Conservation (phyloP, 2,329 filamentous ascomycete species). For the Penicillium frequentans region DNA sequence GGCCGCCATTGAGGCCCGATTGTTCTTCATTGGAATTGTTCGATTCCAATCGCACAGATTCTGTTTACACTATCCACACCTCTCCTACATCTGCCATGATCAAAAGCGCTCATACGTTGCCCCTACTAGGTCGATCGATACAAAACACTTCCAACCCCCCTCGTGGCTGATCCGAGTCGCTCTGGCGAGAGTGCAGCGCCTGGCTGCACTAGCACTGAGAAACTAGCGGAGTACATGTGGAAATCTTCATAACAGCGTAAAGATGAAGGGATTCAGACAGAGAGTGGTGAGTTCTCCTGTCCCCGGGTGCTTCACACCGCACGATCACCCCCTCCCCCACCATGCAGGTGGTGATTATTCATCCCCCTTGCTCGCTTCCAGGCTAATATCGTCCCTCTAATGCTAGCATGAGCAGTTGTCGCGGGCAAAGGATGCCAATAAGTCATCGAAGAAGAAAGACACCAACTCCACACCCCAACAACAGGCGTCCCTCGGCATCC, state of each 20-base stretch:
- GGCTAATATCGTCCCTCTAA: conserved; percentile 6
- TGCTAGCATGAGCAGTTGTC: conserved; percentile 76
- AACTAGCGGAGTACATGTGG: conserved; percentile 37
- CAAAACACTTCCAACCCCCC: conserved; percentile 27
- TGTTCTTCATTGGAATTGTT: background rate
- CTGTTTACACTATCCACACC: background rate
- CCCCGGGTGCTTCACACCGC: conserved; percentile 18
- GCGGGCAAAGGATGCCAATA: conserved; percentile 82
- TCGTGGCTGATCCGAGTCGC: conserved; percentile 25
- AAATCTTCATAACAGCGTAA: conserved; percentile 43
- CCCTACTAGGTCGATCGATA: conserved; percentile 27
- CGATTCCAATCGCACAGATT: background rate
- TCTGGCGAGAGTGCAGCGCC: conserved; percentile 37
- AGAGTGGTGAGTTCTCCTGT: conserved; percentile 74
- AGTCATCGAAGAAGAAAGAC: conserved; percentile 68
- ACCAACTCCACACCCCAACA: conserved; percentile 77
- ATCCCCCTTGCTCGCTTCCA: conserved; percentile 2
- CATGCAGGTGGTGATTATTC: conserved; percentile 2
- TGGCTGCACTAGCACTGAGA: conserved; percentile 37
- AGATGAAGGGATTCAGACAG: conserved; percentile 97
- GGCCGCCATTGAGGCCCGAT: conserved; percentile 15
- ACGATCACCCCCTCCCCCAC: conserved; percentile 27
- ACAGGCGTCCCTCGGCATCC: conserved; percentile 51
- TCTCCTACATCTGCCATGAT: conserved; percentile 13
- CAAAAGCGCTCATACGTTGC: conserved; percentile 29